Conservation (phyloP, 345 rosid species). For the Acer campestre region DNA sequence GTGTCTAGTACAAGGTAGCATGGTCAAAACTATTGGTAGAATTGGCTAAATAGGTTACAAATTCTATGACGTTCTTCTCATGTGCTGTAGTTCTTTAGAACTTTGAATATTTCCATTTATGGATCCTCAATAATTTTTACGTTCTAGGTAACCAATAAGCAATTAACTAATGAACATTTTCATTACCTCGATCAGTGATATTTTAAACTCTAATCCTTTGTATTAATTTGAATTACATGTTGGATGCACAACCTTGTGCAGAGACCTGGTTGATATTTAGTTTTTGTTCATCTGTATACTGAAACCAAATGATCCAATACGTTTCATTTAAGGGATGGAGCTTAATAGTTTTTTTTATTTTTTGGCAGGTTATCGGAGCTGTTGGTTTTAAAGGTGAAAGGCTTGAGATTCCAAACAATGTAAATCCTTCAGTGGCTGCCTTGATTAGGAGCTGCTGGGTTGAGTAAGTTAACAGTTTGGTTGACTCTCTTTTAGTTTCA, state of each 20-base stretch:
- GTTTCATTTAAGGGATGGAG: not conserved
- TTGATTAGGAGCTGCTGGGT: conserved; percentile 53
- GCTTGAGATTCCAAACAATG: conserved; percentile 52
- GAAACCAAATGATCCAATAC: not conserved
- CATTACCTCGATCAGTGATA: not conserved
- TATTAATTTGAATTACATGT: not conserved
- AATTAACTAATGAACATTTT: not conserved
- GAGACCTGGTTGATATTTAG: not conserved
- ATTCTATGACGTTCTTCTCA: not conserved
- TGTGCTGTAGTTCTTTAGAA: not conserved
- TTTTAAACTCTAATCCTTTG: not conserved
- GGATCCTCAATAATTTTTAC: not conserved
- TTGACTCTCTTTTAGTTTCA: not conserved
- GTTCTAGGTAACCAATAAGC: not conserved
- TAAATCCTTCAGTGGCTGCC: conserved; percentile 41
- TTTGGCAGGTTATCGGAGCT: conserved; percentile 47
- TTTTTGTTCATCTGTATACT: not conserved
- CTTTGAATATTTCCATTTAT: not conserved
- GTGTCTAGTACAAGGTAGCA: not conserved
- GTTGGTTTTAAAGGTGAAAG: conserved; percentile 52
- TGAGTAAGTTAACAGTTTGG: conserved; percentile 33
- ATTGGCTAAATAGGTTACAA: not conserved
- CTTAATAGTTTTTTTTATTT: not conserved
- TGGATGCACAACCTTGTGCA: not conserved
- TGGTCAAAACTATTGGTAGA: not conserved